phyloP scores from a whole-genome alignment of 495 filamentous ascomycete genomes.

The Sabuloglossum arenarium region DNA sequence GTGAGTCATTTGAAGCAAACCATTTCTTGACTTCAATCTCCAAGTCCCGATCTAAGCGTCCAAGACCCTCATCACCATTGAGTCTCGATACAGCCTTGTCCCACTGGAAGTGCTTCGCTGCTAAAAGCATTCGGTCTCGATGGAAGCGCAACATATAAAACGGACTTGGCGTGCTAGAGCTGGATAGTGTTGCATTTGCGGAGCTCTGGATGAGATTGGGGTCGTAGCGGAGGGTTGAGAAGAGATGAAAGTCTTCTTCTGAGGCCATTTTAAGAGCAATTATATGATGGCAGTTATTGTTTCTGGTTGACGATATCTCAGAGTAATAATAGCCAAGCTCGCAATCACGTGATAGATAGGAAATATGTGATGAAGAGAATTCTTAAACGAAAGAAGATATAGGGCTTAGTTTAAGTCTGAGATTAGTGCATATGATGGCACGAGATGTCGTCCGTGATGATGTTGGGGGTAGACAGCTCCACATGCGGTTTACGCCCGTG shows the following conservation, averaged over 20 bases:
- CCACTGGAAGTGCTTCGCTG: conserved; percentile 52
- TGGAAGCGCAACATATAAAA: conserved; percentile 77
- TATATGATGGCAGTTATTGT: background rate
- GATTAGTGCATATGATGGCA: background rate
- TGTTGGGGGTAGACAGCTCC: background rate
- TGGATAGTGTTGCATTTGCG: conserved; percentile 17
- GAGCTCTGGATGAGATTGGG: conserved; percentile 13
- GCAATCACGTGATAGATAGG: background rate
- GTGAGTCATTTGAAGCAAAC: background rate
- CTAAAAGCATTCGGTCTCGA: conserved; percentile 56
- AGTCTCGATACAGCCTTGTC: conserved; percentile 21
- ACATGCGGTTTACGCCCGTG: background rate
- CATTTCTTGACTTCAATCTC: conserved; percentile 10
- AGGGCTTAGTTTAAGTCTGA: no score
- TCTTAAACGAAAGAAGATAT: no score
- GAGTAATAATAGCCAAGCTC: no score
- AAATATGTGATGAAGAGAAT: no score
- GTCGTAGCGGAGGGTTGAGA: conserved; percentile 39
- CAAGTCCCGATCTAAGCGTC: conserved; percentile 12
- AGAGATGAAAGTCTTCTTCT: conserved; percentile 30
- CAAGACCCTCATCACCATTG: conserved; percentile 22
- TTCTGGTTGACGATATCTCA: no score
- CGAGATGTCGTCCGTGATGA: background rate
- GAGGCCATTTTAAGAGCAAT: background rate
- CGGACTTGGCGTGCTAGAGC: conserved; percentile 28